Base-by-base conservation (phyloP, 2,329 filamentous ascomycete genomes). In the Beauveria sp. region DNA sequence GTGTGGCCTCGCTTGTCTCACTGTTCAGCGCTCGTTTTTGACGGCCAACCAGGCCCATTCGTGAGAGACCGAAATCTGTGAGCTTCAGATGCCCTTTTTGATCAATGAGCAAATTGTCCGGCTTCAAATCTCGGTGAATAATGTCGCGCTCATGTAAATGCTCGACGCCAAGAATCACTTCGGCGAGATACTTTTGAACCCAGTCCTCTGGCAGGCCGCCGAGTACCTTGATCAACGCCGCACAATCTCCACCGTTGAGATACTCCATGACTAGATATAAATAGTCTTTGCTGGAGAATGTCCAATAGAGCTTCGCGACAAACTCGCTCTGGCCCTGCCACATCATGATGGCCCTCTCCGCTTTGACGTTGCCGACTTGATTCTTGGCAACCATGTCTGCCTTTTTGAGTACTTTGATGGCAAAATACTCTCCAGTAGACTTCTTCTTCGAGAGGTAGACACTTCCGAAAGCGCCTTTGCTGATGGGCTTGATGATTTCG, bases 341-440 rank as follows among this genome's bases (percentile, higher is more conserved):
- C 95, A 99, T 99, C 95, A 99, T 98, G 72, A 99, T 99, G 24
- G 96, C 96, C 67, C 95, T 86, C 76, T 99, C 95, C 9, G 96
- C 95, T 76, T 99, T 98, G 70, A 99, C 95, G 71, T 99, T 99
- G 67, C 95, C 96, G 68, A 99, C 93, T 73, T 99, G 95, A 73
- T 99, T 99, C 76, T 99, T 99, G 64, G 95, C 95, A 65, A 99
- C 91, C 95, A 99, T 99, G 79, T 99, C 95, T n/a, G 95, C 93
- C 76, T 99, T 99, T 73, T 98, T 98, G 63, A 99, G 76, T 1
- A 98, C 95, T 72, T 99, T 99, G 78, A 99, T 98, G 10, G 95
- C 95, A 73, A 93, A 99, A 74, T 99, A 99, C 70, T 99, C 95
- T 51, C 93, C 93, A 0, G 96, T 99, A 0, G 91, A 95, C 75